A percentile compares a stretch with the other conserved stretches of the same genome.
Conservation (phyloP, 192 early-diverging fungal species). For the Rhizophagus sp. region DNA sequence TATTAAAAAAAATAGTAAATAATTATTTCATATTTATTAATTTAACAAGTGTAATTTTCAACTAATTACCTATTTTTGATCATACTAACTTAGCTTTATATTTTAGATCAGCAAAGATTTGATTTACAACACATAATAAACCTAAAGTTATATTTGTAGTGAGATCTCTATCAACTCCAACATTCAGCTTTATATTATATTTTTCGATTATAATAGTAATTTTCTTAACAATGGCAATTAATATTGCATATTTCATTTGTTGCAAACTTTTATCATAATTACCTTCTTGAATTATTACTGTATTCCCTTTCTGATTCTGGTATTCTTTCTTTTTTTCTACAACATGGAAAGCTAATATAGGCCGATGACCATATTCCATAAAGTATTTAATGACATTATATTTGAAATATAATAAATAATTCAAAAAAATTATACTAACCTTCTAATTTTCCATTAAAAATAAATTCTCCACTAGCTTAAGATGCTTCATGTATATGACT, state of each 20-base stretch:
- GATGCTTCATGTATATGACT: not conserved
- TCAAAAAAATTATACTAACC: no score
- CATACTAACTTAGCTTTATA: no score
- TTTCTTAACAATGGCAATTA: not conserved
- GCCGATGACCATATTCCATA: not conserved
- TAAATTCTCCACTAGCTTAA: not conserved
- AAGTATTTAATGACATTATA: no score
- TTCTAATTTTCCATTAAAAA: slow-evolving; percentile 1
- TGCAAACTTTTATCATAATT: slow-evolving; percentile 3
- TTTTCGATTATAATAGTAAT: not conserved
- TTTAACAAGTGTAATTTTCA: no score
- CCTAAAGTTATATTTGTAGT: not conserved
- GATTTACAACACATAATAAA: not conserved
- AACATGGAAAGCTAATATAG: not conserved
- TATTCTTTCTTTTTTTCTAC: not conserved
- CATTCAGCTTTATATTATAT: not conserved
- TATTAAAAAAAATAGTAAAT: no score
- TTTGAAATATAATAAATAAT: no score
- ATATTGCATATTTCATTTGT: slow-evolving; percentile 2
- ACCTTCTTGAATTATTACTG: not conserved
- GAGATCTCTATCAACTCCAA: not conserved
- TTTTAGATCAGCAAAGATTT: not conserved
- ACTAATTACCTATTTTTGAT: no score
- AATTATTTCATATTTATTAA: no score
- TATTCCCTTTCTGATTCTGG: not conserved